Evolutionary conservation across 352 stramenopile genomes (phyloP).

Genomic region (Elongisporangium senticosum): DNA sequence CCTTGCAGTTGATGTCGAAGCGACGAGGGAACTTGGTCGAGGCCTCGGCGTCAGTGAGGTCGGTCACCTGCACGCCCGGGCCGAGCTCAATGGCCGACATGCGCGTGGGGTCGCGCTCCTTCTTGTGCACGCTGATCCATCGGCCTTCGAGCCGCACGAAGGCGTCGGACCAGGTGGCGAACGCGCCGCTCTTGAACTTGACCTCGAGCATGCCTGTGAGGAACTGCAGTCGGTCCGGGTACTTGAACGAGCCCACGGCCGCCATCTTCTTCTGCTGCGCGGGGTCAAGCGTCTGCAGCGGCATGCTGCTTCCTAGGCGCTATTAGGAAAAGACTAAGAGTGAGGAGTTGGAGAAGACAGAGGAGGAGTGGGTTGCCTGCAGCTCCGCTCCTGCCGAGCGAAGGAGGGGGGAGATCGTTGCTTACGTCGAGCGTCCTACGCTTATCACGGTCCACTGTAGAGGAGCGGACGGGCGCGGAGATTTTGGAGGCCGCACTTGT

Average conservation of each 20-base stretch:
- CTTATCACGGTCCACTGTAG: not conserved
- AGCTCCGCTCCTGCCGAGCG: not conserved
- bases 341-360: not conserved
- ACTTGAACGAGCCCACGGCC: slow-evolving; percentile 12
- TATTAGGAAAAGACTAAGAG: not conserved
- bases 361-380: not conserved
- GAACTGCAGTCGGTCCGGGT: slow-evolving; percentile 33
- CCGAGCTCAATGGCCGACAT: slow-evolving; percentile 69
- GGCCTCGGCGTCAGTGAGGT: slow-evolving; percentile 47
- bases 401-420: not conserved
- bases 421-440: not conserved
- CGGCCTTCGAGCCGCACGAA: slow-evolving; percentile 61
- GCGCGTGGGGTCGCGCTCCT: slow-evolving; percentile 45
- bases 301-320: not conserved
- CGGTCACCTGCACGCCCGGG: slow-evolving; percentile 56
- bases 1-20: slow-evolving; percentile 69
- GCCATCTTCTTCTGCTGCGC: slow-evolving; percentile 12
- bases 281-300: not conserved
- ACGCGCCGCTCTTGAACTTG: slow-evolving; percentile 62
- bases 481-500: not conserved
- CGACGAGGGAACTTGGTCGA: slow-evolving; percentile 68
- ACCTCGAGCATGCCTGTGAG: slow-evolving; percentile 54
- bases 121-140: slow-evolving; percentile 72
- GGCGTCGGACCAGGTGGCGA: slow-evolving; percentile 59
- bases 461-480: not conserved